Evolutionary conservation across 2,329 filamentous ascomycete genomes (phyloP).

Genomic region (Chaetomium sp.): DNA sequence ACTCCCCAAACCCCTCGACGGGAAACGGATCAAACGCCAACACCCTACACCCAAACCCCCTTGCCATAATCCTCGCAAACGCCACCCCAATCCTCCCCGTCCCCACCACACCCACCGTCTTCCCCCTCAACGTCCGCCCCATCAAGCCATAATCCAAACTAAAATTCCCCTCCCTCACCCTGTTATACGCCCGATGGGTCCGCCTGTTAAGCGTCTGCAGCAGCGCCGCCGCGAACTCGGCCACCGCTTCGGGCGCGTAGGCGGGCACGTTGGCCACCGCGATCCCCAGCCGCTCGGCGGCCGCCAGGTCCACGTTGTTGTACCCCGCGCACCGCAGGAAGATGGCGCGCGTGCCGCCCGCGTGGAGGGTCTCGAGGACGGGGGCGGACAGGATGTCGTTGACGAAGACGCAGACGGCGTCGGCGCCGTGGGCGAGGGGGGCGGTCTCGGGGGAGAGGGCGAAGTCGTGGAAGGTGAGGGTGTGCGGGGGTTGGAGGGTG

Average conservation of each 20-base stretch:
- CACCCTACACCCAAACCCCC: conserved; percentile 64
- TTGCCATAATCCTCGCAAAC: conserved; percentile 59
- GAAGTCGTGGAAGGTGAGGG: conserved; percentile 61
- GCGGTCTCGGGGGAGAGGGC: conserved; percentile 59
- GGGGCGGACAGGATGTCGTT: conserved; percentile 59
- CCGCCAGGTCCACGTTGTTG: conserved; percentile 65
- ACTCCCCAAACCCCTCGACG: conserved; percentile 50
- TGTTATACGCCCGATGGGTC: conserved; percentile 68
- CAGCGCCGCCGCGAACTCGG: conserved; percentile 69
- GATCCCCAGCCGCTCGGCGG: conserved; percentile 57
- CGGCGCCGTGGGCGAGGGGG: conserved; percentile 52
- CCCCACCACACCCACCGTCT: conserved; percentile 68
- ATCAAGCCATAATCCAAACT: conserved; percentile 61
- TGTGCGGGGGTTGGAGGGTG: conserved; percentile 49
- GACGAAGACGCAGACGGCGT: conserved; percentile 68
- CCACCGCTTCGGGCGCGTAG: conserved; percentile 70
- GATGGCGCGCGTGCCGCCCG: conserved; percentile 57
- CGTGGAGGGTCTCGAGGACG: conserved; percentile 55
- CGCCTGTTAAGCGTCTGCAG: conserved; percentile 68
- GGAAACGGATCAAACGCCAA: conserved; percentile 63
- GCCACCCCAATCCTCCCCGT: conserved; percentile 67
- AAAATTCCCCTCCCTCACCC: conserved; percentile 70
- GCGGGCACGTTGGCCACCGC: conserved; percentile 68
- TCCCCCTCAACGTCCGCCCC: conserved; percentile 62
- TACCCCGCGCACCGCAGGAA: conserved; percentile 69